Conservation (phyloP, 495 filamentous ascomycete genomes). For the Penicillium riverlandense region DNA sequence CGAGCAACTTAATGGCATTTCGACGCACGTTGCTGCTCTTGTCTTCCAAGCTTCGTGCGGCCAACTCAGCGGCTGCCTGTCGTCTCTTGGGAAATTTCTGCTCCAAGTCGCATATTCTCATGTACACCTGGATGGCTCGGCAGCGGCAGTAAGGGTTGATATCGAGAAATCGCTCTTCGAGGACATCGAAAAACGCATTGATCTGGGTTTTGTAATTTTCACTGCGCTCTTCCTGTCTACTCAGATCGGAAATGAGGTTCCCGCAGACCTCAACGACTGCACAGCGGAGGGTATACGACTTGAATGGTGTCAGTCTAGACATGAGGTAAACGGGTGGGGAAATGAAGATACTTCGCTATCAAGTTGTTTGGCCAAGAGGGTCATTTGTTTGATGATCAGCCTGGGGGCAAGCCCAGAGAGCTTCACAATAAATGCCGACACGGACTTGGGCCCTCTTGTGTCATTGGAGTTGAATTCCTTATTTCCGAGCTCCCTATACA, state of each 20-base stretch:
- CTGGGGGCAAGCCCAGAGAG: conserved; percentile 93
- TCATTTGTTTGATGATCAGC: conserved; percentile 95
- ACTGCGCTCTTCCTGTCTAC: conserved; percentile 79
- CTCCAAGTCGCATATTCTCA: conserved; percentile 84
- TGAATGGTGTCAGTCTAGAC: neutral
- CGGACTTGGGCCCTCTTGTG: conserved; percentile 88
- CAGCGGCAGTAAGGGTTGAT: conserved; percentile 95
- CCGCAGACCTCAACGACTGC: conserved; percentile 97
- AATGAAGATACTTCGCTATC: conserved; percentile 70
- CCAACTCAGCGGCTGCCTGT: conserved; percentile 77
- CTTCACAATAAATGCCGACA: conserved; percentile 92
- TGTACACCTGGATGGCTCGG: conserved; percentile 86
- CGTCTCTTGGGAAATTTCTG: conserved; percentile 91
- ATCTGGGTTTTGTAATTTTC: conserved; percentile 91
- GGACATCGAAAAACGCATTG: conserved; percentile 91
- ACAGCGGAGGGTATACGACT: conserved; percentile 90
- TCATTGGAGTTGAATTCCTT: conserved; percentile 98
- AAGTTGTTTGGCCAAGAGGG: conserved; percentile 81
- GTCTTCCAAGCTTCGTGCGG: conserved; percentile 83
- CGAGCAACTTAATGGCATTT: conserved; percentile 90
- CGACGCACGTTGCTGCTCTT: conserved; percentile 96
- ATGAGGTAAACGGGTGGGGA: too few relatives aligned
- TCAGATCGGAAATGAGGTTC: conserved; percentile 88
- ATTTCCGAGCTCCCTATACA: conserved; percentile 73
- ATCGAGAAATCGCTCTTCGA: conserved; percentile 94